phyloP scores from a whole-genome alignment of 129 eudicot genomes.

The Gnaphalium uliginosum region DNA sequence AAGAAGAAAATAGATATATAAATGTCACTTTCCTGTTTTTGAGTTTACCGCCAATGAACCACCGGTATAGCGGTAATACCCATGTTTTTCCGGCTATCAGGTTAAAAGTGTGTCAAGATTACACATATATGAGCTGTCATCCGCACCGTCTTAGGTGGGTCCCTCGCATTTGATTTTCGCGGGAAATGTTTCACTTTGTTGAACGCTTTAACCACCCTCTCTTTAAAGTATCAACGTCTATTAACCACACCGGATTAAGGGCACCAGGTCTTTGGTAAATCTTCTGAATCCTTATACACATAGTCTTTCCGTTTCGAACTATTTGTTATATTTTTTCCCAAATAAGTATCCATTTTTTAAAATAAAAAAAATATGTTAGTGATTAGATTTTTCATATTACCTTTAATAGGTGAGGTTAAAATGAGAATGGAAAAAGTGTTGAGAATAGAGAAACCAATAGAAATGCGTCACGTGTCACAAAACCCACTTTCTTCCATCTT shows the following conservation, averaged over 20 bases:
- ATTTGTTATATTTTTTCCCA: too few species aligned
- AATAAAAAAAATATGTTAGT: too few species aligned
- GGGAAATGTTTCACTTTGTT: not conserved
- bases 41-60: constrained; percentile 24
- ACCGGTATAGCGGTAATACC: constrained; percentile 1
- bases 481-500: too few species aligned
- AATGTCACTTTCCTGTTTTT: not conserved
- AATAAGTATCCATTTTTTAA: too few species aligned
- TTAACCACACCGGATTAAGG: not conserved
- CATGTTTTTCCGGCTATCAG: not conserved
- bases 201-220: not conserved
- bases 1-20: not conserved
- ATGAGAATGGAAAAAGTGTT: too few species aligned
- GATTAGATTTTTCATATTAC: too few species aligned
- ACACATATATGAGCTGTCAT: not conserved
- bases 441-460: too few species aligned
- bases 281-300: not conserved
- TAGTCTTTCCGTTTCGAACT: too few species aligned
- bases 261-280: not conserved
- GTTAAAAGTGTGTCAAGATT: constrained; percentile 1
- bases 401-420: too few species aligned
- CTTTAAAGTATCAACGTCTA: not conserved
- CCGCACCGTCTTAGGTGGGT: not conserved
- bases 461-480: too few species aligned
- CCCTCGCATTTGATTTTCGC: not conserved